Evolutionary conservation across 148 eudicot species (phyloP), one percentile per base, ranked within the genome.

Genomic region (Salicornia ramosissima): DNA sequence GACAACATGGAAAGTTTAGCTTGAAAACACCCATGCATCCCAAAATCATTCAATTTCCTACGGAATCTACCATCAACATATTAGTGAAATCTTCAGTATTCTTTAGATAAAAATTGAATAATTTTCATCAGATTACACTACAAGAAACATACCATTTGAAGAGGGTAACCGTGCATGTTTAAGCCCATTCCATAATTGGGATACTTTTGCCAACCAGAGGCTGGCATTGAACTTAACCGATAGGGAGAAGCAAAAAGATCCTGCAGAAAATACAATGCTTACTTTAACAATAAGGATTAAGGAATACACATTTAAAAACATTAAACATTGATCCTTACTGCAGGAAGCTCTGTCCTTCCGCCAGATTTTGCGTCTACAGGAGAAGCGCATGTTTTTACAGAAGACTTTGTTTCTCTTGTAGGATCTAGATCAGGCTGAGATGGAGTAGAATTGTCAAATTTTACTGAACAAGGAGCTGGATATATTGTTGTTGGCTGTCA

Each of bases 271-370:
- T 25, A 21, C 40, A 43, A 65, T 55, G 73, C 14, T 68, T 39
- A 55, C 21, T 45, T 49, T 31, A 26, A 66, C n/a, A 34, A 47
- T 14, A 39, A 50, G 47, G 15, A 34, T 40, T 14, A 39, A 50
- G 47, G 15, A 19, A 74, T 34, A 74, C 24, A 28, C 24, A 42
- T 65, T 57, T 28, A 51, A 61, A 63, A 66, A 47, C 43, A 40
- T 5, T 40, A 39, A 39, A 51, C n/a, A 46, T 14, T 22, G 12
- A 18, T 71, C 55, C 78, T 71, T 80, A 91, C 95, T 64, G 79
- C 77, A 21, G 93, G 91, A 73, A 90, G 88, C 67, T 84, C 92
- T 57, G 72, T 71, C 67, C 87, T 86, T 74, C 79, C 88, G 25
- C 53, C 59, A 66, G 84, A 58, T 43, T 53, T 80, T 56, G 79